Conservation (phyloP, 2,329 filamentous ascomycete species). For the Aureobasidium mangrovei region DNA sequence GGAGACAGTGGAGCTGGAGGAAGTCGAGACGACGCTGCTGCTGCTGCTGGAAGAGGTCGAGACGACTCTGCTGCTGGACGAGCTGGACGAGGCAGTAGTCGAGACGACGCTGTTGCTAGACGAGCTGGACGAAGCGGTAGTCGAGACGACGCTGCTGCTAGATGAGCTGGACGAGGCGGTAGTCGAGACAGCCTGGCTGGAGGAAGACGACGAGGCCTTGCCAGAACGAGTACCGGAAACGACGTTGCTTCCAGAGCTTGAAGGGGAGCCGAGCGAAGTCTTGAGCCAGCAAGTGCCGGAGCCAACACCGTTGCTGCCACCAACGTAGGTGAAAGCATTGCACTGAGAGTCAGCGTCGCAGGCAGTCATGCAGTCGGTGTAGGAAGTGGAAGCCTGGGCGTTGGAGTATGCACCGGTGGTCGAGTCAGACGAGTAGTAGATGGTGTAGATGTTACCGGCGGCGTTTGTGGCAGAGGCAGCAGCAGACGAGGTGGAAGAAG, state of each 20-base stretch:
- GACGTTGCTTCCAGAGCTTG: slow-evolving; percentile 14
- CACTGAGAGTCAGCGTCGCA: slow-evolving; percentile 14
- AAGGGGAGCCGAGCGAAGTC: slow-evolving; percentile 11
- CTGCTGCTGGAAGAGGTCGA: background rate
- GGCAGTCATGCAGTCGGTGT: slow-evolving; percentile 15
- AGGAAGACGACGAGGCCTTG: slow-evolving; percentile 8
- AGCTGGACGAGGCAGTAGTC: background rate
- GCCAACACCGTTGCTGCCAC: slow-evolving; percentile 10
- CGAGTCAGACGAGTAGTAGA: slow-evolving; percentile 14
- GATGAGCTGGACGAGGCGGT: slow-evolving; percentile 1
- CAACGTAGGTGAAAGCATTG: slow-evolving; percentile 17
- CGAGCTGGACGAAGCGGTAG: slow-evolving; percentile 5
- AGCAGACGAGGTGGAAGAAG: slow-evolving; percentile 1
- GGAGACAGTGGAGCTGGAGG: slow-evolving; percentile 12
- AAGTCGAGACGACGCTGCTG: background rate
- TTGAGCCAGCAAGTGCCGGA: slow-evolving; percentile 15
- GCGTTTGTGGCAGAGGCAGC: slow-evolving; percentile 14
- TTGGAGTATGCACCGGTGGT: slow-evolving; percentile 15
- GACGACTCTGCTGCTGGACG: slow-evolving; percentile 2
- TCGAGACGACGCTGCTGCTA: background rate
- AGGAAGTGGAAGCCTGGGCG: slow-evolving; percentile 12
- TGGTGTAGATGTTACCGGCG: slow-evolving; percentile 14
- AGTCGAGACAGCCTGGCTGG: slow-evolving; percentile 8
- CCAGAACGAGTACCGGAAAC: slow-evolving; percentile 12
- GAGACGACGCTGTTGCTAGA: background rate